These are phyloP conservation scores for Trichoderma simmonsii DNA, from an alignment of 2,329 filamentous ascomycete genomes.

Conservation along the genomic window DNA sequence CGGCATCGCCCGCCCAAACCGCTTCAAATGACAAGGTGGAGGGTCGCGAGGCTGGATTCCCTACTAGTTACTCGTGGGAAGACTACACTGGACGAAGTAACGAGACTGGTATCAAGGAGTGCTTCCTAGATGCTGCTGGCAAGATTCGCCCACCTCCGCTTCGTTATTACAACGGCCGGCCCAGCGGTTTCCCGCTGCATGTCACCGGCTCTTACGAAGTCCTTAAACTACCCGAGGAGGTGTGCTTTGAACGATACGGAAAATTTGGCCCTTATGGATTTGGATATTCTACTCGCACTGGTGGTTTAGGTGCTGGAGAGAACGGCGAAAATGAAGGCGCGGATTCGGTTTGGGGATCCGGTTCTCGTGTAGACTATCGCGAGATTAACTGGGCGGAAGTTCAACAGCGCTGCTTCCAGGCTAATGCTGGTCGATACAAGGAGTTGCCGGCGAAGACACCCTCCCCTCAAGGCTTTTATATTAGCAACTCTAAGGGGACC, in stretches of 20 bases:
- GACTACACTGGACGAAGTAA: slow-evolving; percentile 39
- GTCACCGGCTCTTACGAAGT: slow-evolving; percentile 84
- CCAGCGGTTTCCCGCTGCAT: slow-evolving; percentile 79
- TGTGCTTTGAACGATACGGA: slow-evolving; percentile 92
- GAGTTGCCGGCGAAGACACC: slow-evolving; percentile 39
- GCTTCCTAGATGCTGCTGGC: slow-evolving; percentile 70
- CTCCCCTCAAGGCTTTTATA: slow-evolving; percentile 50
- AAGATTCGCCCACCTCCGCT: slow-evolving; percentile 66
- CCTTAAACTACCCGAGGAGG: slow-evolving; percentile 72
- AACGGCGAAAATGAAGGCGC: slow-evolving; percentile 78
- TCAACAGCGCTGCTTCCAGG: slow-evolving; percentile 68
- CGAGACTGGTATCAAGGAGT: slow-evolving; percentile 59
- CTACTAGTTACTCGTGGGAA: slow-evolving; percentile 35
- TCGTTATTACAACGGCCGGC: slow-evolving; percentile 72
- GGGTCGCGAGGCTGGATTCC: slow-evolving; percentile 23
- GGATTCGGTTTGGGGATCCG: slow-evolving; percentile 72
- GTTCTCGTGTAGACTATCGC: slow-evolving; percentile 72
- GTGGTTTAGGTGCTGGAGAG: slow-evolving; percentile 81
- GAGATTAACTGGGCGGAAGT: slow-evolving; percentile 74
- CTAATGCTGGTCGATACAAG: slow-evolving; percentile 69
- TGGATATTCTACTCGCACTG: slow-evolving; percentile 75
- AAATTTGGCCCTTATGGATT: slow-evolving; percentile 85
- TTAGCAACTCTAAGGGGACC: slow-evolving; percentile 24
- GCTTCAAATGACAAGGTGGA: slow-evolving; percentile 14
- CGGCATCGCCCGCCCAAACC: slow-evolving; percentile 17